Base-by-base conservation (phyloP, 2,329 filamentous ascomycete species). In the Neocatenulostroma microsporum region DNA sequence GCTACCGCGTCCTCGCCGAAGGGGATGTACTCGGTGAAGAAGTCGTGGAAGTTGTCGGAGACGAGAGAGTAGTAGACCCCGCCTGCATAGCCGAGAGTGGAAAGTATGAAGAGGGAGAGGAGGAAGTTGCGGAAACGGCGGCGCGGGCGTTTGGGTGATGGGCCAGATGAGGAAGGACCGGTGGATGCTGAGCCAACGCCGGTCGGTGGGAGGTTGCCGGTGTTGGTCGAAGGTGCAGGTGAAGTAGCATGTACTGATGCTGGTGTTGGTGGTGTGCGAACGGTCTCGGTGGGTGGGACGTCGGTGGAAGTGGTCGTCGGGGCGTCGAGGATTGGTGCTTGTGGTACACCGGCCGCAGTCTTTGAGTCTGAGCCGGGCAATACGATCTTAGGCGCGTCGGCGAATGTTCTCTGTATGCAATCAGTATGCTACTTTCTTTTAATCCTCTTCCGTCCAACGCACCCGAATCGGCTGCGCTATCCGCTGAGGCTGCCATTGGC, bases 31-130 rank as follows among this genome's bases (percentile, higher is more conserved):
- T 95, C 88, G 54, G 88, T 96, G 67, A 98, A 98, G 70, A 95
- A 91, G 64, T 98, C 91, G 66, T 98, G 89, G 74, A 96, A 98
- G 66, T 86, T 94, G 70, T 98, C 91, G 57, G 82, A 94, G 63
- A 91, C 74, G 47, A 94, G 78, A 37, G 91, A 89, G 63, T 94
- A 91, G 72, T 84, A 94, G 37, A 95, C 80, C 49, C 89, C 87
- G 47, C 87, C 87, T 38, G 76, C 84, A 54, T 94, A 98, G 25
- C 82, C 80, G 29, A 93, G 63, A 5, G 78, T 77, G 18, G 83
- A 79, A 19, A 95, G 74, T 29, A 94, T 64, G 44, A 88, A 67
- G 32, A 95, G 64, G 37, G 83, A 84, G 48, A 88, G 66, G 40
- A 95, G 66, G 57, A 87, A 81, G 58, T 81, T 81, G 53, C 84